phyloP scores from a whole-genome alignment of 2,329 filamentous ascomycete genomes.

The Lasiodiplodia hormozganensis region DNA sequence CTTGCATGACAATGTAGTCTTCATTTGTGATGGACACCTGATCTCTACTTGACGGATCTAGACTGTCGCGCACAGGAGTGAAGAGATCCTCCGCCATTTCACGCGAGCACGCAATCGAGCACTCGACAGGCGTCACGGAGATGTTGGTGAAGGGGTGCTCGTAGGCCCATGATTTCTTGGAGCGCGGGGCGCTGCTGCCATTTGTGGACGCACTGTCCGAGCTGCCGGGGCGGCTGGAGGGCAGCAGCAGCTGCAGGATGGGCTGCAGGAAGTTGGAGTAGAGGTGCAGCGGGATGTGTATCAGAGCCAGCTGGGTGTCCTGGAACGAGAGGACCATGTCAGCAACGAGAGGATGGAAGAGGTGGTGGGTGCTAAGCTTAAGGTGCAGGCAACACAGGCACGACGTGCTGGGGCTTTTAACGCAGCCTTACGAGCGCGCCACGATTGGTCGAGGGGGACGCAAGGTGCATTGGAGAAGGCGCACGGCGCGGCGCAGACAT shows the following conservation, averaged over 20 bases:
- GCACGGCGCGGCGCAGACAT: conserved; percentile 11
- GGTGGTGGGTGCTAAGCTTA: conserved; percentile 10
- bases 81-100: conserved; percentile 78
- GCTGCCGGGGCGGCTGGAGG: conserved; percentile 50
- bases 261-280: conserved; percentile 82
- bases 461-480: conserved; percentile 25
- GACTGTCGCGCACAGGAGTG: conserved; percentile 68
- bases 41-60: conserved; percentile 57
- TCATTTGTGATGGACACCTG: conserved; percentile 78
- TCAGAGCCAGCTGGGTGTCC: conserved; percentile 86
- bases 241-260: conserved; percentile 84
- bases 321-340: conserved; percentile 55
- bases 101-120: conserved; percentile 86
- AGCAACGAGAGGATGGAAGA: conserved; percentile 32
- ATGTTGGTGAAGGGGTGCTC: conserved; percentile 89
- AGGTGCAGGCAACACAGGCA: conserved; percentile 29
- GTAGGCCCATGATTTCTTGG: conserved; percentile 53
- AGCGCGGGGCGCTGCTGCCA: conserved; percentile 39
- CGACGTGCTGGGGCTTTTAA: conserved; percentile 28
- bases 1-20: conserved; percentile 85
- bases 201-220: conserved; percentile 35
- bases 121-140: conserved; percentile 89
- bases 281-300: conserved; percentile 85
- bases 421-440: conserved; percentile 25
- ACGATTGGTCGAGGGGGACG: conserved; percentile 19